Conservation (phyloP, 2,329 filamentous ascomycete species). For the Neofusicoccum ribis region DNA sequence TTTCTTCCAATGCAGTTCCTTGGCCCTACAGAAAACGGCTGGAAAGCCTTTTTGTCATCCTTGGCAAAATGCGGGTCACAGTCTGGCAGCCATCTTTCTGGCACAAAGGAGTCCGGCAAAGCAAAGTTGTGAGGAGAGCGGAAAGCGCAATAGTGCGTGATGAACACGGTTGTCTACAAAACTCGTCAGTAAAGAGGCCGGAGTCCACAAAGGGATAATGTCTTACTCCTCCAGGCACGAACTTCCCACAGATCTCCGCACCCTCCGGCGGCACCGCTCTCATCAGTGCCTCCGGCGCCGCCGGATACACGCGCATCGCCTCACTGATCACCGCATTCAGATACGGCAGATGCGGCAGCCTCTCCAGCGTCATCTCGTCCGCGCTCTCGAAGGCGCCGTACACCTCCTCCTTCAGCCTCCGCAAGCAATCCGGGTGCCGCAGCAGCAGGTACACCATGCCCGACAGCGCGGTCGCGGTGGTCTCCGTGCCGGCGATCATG, state of each 20-base stretch:
- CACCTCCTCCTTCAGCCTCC: neutral
- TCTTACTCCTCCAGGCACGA: constrained; percentile 23
- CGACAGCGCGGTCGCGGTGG: constrained; percentile 43
- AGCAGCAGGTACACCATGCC: constrained; percentile 40
- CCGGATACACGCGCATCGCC: constrained; percentile 46
- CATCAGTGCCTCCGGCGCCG: constrained; percentile 38
- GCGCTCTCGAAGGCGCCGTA: neutral
- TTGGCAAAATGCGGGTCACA: constrained; percentile 24
- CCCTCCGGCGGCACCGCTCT: constrained; percentile 32
- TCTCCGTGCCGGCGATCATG: constrained; percentile 42
- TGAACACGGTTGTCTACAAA: constrained; percentile 21
- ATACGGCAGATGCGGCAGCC: neutral
- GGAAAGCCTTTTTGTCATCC: constrained; percentile 26
- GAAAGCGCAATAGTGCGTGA: constrained; percentile 24
- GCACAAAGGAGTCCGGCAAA: constrained; percentile 29
- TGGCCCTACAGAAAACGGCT: constrained; percentile 31
- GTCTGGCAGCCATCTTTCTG: constrained; percentile 36
- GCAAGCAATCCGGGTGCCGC: neutral
- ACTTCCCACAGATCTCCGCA: constrained; percentile 27
- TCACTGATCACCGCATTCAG: constrained; percentile 38
- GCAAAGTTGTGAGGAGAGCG: constrained; percentile 29
- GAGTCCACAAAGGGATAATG: neutral
- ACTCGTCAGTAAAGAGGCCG: constrained; percentile 20
- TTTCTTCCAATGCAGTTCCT: constrained; percentile 37
- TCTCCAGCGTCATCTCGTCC: constrained; percentile 18